Evolutionary conservation across 2,329 filamentous ascomycete species (phyloP).

Genomic region (Fusarium nisikadoi): DNA sequence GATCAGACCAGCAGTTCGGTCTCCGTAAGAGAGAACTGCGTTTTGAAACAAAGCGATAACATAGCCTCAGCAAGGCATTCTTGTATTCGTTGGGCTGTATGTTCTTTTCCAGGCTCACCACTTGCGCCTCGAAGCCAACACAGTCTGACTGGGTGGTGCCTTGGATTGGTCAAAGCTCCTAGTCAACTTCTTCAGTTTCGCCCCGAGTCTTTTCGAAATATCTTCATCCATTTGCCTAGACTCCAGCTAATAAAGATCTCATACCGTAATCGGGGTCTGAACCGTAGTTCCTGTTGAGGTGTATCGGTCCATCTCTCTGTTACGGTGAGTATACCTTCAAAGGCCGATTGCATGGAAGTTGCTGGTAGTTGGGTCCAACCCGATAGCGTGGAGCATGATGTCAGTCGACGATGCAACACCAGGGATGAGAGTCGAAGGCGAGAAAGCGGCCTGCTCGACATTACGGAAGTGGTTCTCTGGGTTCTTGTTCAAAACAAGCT

Average conservation of each 20-base stretch:
- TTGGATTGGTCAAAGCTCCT: neutral
- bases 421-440: constrained; percentile 60
- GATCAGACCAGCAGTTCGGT: too few relatives aligned
- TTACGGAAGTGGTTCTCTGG: constrained; percentile 59
- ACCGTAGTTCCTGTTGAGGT: neutral
- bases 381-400: constrained; percentile 60
- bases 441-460: constrained; percentile 63
- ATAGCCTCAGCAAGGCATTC: neutral
- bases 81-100: fast-evolving
- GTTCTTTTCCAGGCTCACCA: too few relatives aligned
- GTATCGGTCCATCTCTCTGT: neutral
- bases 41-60: fast-evolving
- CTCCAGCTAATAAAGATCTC: fast-evolving
- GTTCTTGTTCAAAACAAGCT: neutral
- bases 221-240: neutral
- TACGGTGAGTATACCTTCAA: neutral
- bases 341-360: constrained; percentile 52
- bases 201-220: fast-evolving
- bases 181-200: neutral
- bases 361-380: constrained; percentile 63
- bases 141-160: neutral
- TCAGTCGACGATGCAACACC: constrained; percentile 61
- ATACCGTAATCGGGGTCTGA: neutral
- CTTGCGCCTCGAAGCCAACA: neutral
- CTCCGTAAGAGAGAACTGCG: fast-evolving